Percentiles rank a stretch among this genome's conserved stretches.
Conservation (phyloP, 805 yeast genomes). For the Cyberlindnera misumaiensis region DNA sequence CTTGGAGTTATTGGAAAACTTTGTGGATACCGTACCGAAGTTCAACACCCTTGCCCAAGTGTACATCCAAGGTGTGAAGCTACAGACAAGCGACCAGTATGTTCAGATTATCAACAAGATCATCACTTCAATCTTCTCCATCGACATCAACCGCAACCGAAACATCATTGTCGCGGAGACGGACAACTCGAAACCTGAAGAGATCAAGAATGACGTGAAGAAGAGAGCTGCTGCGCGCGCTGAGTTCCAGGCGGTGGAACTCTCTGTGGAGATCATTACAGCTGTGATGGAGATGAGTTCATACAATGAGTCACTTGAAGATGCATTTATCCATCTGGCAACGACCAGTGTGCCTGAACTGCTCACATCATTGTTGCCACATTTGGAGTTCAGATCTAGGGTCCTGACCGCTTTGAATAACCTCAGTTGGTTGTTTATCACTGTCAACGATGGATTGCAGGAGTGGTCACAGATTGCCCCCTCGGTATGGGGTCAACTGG, state of each 20-base stretch:
- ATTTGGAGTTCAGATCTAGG: conserved; percentile 45
- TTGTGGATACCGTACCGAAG: conserved; percentile 7
- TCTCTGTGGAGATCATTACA: conserved; percentile 68
- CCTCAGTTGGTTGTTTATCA: conserved; percentile 46
- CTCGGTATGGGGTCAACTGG: conserved; percentile 10
- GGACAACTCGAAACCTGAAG: conserved; percentile 27
- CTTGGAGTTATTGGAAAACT: conserved; percentile 9
- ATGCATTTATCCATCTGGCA: conserved; percentile 15
- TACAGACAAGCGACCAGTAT: conserved; percentile 25
- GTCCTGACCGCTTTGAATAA: conserved; percentile 67
- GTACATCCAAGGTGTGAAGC: conserved; percentile 30
- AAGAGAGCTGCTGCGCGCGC: conserved; percentile 40
- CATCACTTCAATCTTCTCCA: conserved; percentile 22
- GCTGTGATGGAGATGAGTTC: conserved; percentile 59
- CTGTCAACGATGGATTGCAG: conserved; percentile 10
- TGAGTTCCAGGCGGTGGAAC: conserved; percentile 58
- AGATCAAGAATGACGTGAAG: conserved; percentile 30
- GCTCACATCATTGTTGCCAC: conserved; percentile 34
- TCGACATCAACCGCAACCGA: conserved; percentile 29
- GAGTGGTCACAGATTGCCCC: conserved; percentile 10
- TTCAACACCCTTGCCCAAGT: conserved; percentile 29
- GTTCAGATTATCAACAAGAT: conserved; percentile 21
- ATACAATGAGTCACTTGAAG: conserved; percentile 23
- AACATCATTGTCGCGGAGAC: conserved; percentile 19
- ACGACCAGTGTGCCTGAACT: conserved; percentile 25